Evolutionary conservation across 164 flowering plant genomes (phyloP).

Genomic region (Kalanchoe fedtschenkoi): DNA sequence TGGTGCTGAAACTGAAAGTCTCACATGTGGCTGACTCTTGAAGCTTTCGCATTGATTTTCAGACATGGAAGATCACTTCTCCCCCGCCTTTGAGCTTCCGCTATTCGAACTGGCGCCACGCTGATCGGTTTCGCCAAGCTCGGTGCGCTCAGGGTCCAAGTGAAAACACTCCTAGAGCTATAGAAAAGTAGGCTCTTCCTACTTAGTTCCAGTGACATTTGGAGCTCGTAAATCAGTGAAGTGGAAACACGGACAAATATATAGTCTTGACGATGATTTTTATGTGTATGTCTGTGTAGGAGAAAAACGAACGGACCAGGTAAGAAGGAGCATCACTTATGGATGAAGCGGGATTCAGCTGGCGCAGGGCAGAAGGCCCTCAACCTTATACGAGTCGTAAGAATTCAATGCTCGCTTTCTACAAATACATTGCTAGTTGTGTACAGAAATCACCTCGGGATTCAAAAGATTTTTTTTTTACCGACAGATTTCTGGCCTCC

Average conservation of each 20-base stretch:
- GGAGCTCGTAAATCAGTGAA: background rate
- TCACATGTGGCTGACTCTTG: too few relatives aligned
- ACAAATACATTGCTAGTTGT: background rate
- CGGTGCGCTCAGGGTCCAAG: background rate
- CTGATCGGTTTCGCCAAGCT: background rate
- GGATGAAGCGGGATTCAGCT: constrained; percentile 81
- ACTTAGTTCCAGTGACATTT: background rate
- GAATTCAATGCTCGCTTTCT: constrained; percentile 10
- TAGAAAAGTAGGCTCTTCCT: background rate
- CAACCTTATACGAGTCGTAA: constrained; percentile 60
- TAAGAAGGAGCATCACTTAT: constrained; percentile 60
- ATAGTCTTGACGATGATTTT: background rate
- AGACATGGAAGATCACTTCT: background rate
- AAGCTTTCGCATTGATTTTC: background rate
- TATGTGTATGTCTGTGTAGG: constrained; percentile 9
- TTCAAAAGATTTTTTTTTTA: constrained; percentile 11
- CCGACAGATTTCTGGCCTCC: constrained; percentile 57
- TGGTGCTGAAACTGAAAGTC: too few relatives aligned
- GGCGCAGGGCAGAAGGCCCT: constrained; percentile 83
- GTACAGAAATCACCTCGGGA: background rate
- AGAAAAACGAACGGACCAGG: constrained; percentile 15
- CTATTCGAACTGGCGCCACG: background rate
- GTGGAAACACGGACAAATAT: background rate
- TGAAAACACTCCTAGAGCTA: background rate
- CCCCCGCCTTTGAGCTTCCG: background rate